These are phyloP conservation scores for Fusarium longipes DNA, from an alignment of 2,329 filamentous ascomycete species.

Conservation along the genomic window DNA sequence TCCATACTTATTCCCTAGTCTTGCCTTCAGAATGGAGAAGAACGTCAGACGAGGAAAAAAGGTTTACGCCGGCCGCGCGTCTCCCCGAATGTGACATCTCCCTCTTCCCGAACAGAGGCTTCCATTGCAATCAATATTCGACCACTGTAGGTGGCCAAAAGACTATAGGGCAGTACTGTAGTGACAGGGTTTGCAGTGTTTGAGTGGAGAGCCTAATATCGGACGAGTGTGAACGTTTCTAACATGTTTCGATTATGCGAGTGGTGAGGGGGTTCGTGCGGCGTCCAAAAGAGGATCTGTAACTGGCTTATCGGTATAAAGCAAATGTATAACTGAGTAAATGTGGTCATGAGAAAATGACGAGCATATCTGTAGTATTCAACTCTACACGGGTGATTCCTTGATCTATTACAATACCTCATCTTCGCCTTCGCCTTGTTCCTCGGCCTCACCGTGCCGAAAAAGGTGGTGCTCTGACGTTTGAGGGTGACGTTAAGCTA, in stretches of 20 bases:
- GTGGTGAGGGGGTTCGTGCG: slow-evolving; percentile 9
- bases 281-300: slow-evolving; percentile 2
- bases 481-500: slow-evolving; percentile 16
- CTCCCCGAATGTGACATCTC: not conserved
- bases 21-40: not conserved
- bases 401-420: not conserved
- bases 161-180: not conserved
- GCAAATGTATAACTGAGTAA: not conserved
- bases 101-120: not conserved
- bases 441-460: slow-evolving; percentile 34
- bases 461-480: slow-evolving; percentile 37
- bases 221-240: slow-evolving; percentile 7
- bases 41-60: not conserved
- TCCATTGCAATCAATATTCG: no score
- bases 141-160: no score
- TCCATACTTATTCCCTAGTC: not conserved
- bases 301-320: not conserved
- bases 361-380: not conserved
- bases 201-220: not conserved
- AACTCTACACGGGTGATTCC: slow-evolving; percentile 3
- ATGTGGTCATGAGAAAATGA: not conserved
- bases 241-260: slow-evolving; percentile 18
- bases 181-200: not conserved
- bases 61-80: slow-evolving; percentile 20
- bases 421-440: not conserved